phyloP scores from a whole-genome alignment of 164 flowering plant genomes.

The Vitis labrusca region DNA sequence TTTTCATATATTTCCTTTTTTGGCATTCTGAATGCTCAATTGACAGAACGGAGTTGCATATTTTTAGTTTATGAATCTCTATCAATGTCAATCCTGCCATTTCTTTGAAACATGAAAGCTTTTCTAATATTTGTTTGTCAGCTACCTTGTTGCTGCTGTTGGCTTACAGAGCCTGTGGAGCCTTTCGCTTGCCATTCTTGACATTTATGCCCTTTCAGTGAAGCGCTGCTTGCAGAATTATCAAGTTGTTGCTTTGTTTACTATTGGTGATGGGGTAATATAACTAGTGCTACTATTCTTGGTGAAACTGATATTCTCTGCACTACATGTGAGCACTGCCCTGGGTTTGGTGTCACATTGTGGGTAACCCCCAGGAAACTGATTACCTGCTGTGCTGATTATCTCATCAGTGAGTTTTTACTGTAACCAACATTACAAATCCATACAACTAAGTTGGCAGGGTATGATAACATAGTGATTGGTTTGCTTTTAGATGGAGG shows the following conservation, averaged over 20 bases:
- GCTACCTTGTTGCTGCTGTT: constrained; percentile 67
- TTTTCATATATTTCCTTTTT: background rate
- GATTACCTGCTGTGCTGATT: background rate
- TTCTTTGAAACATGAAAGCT: constrained; percentile 5
- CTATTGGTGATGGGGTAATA: constrained; percentile 71
- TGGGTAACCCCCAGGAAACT: background rate
- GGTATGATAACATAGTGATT: too few species aligned
- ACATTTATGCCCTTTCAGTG: constrained; percentile 28
- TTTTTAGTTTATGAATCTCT: background rate
- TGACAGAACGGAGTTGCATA: background rate
- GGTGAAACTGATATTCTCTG: background rate
- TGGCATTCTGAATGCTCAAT: background rate
- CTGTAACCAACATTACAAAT: background rate
- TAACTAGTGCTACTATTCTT: constrained; percentile 1
- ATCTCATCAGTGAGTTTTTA: background rate
- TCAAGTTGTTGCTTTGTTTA: constrained; percentile 35
- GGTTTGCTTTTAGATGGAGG: too few species aligned
- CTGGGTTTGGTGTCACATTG: too few species aligned
- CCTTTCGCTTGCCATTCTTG: constrained; percentile 12
- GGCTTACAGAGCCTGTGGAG: constrained; percentile 70
- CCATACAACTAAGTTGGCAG: background rate
- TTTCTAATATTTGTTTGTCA: constrained; percentile 21
- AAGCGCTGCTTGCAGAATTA: constrained; percentile 47
- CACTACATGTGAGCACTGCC: too few species aligned
- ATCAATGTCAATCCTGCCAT: background rate